Base-by-base conservation (phyloP, 2,329 filamentous ascomycete species). In the Cordyceps javanica region DNA sequence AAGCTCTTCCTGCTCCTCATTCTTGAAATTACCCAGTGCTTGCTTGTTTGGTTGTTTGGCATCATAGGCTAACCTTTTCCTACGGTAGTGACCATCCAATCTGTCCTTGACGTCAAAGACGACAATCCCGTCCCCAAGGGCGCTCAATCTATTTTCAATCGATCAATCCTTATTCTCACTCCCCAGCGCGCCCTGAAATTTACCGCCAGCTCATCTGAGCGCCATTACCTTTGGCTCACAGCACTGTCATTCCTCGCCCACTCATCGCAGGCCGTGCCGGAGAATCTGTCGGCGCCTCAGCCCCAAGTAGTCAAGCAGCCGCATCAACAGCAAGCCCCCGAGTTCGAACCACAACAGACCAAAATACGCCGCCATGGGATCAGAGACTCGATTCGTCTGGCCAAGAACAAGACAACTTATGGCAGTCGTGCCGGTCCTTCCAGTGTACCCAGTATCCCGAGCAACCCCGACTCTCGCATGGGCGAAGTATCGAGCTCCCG, bases 101-200 rank as follows among this genome's bases (percentile, higher is more conserved):
- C 94, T 10, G 94, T 99, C 5, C 80, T 99, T 30, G 94, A 99
- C 67, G 94, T 99, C 62, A 95, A 95, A 72, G 94, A 99, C 65
- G 91, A 94, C 67, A 96, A 94, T 61, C 84, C 90, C 7, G 71
- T 90, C 39, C 93, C 93, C 1, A 94, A 88, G 70, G 68, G 71
- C 36, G 74, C 80, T 41, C 73, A 68, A 7, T 71, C 77, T 23
- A 75, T 91, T 10, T 97, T 97, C 76, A 91, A 95, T 72, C 87
- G 94, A 54, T 97, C 94, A 0, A 97, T 99, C 64, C 75, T 99
- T 49, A 96, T 99, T 63, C 73, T 99, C 51, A 99, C 94, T 5
- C 93, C 94, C 1, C 88, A 96, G 65, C 84, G 94, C 65, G 94
- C 94, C 1, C 80, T 99, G 58, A 99, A 99, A 69, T 97, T 99